These are phyloP conservation scores for Solanum phureja DNA, from an alignment of 257 asterid genomes.

Conservation along the genomic window DNA sequence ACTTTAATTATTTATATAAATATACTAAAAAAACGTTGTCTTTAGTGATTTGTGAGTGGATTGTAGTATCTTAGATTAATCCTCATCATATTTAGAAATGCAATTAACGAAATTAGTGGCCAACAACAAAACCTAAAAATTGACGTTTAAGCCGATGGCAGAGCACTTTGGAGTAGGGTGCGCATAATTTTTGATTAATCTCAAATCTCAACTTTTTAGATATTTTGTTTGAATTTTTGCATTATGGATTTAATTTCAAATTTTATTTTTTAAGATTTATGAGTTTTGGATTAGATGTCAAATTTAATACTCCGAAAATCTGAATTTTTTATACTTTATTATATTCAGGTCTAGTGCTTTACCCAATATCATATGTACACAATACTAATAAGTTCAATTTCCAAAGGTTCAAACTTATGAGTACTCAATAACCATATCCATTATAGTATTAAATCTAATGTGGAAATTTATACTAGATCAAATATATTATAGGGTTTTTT, in stretches of 20 bases:
- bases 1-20: too few species aligned
- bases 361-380: neutral
- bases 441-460: too few species aligned
- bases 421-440: neutral
- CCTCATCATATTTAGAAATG: neutral
- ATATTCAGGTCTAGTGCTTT: neutral
- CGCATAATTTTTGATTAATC: neutral
- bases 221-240: neutral
- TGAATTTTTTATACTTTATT: too few species aligned
- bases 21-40: neutral
- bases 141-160: neutral
- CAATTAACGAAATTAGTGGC: neutral
- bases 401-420: too few species aligned
- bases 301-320: too few species aligned
- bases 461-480: neutral
- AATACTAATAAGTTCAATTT: neutral
- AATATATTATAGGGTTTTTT: neutral
- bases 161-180: neutral
- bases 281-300: neutral
- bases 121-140: neutral
- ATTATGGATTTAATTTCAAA: neutral
- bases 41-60: neutral
- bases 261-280: too few species aligned
- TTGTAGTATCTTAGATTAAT: neutral
- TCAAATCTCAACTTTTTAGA: neutral